phyloP scores from a whole-genome alignment of 768 basidiomycete genomes.

The Phanerodontia chrysosporium region DNA sequence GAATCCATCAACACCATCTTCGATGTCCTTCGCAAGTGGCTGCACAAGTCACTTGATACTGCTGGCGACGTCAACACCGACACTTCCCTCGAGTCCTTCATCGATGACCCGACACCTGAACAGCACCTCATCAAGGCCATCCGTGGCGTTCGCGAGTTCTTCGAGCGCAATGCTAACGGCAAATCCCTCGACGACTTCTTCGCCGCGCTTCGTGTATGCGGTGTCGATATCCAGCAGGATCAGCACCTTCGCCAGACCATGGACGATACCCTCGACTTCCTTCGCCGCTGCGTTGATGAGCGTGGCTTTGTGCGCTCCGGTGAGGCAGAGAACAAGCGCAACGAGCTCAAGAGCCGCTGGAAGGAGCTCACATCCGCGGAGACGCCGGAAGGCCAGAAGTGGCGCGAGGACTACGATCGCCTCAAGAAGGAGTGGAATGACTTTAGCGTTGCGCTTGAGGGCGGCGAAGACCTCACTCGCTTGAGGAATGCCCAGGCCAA shows the following conservation, averaged over 20 bases:
- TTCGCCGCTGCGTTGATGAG: slow-evolving; percentile 43
- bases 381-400: slow-evolving; percentile 39
- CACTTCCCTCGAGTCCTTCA: slow-evolving; percentile 48
- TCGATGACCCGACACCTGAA: slow-evolving; percentile 59
- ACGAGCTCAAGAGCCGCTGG: slow-evolving; percentile 50
- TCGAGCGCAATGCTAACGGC: slow-evolving; percentile 50
- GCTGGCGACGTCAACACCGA: slow-evolving; percentile 40
- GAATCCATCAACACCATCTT: slow-evolving; percentile 56
- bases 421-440: slow-evolving; percentile 42
- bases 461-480: slow-evolving; percentile 45
- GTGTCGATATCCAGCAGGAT: slow-evolving; percentile 50
- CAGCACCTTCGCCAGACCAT: slow-evolving; percentile 52
- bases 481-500: slow-evolving; percentile 44
- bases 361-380: slow-evolving; percentile 41
- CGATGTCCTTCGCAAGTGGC: slow-evolving; percentile 50
- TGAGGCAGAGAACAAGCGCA: slow-evolving; percentile 34
- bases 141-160: slow-evolving; percentile 30
- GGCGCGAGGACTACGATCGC: slow-evolving; percentile 45
- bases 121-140: slow-evolving; percentile 57
- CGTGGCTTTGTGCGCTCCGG: slow-evolving; percentile 51
- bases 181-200: slow-evolving; percentile 49
- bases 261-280: slow-evolving; percentile 41
- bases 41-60: slow-evolving; percentile 47
- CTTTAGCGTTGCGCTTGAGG: slow-evolving; percentile 41
- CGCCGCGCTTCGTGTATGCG: slow-evolving; percentile 36